Evolutionary conservation across 2,329 filamentous ascomycete genomes (phyloP).

Genomic region (Trichoderma gracile): DNA sequence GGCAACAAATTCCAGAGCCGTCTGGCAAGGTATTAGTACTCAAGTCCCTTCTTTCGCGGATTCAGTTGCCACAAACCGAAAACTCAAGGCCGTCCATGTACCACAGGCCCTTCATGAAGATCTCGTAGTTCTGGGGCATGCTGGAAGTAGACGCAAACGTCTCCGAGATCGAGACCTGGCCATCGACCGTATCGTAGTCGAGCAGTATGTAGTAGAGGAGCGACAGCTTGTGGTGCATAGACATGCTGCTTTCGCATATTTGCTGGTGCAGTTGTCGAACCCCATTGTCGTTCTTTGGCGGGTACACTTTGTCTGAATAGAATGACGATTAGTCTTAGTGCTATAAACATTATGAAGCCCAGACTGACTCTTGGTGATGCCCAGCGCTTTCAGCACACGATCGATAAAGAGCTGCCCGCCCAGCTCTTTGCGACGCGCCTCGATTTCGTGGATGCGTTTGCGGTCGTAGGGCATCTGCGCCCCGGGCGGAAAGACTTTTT

Average conservation of each 20-base stretch:
- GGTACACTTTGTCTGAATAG: slow-evolving; percentile 63
- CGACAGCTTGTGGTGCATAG: slow-evolving; percentile 76
- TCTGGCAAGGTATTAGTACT: slow-evolving; percentile 39
- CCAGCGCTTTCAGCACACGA: slow-evolving; percentile 67
- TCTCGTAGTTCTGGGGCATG: slow-evolving; percentile 73
- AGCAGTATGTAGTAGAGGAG: slow-evolving; percentile 82
- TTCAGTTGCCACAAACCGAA: slow-evolving; percentile 44
- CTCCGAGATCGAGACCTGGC: slow-evolving; percentile 53
- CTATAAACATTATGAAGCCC: too few relatives aligned
- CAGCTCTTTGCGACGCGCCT: slow-evolving; percentile 65
- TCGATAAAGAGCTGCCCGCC: slow-evolving; percentile 78
- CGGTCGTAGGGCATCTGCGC: slow-evolving; percentile 63
- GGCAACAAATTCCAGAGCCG: slow-evolving; percentile 72
- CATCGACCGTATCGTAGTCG: slow-evolving; percentile 63
- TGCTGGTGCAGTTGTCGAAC: slow-evolving; percentile 70
- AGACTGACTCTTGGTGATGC: slow-evolving; percentile 64
- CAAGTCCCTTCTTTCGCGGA: not conserved
- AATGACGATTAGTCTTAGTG: not conserved
- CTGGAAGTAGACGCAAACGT: slow-evolving; percentile 62
- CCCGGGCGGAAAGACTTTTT: slow-evolving; percentile 65
- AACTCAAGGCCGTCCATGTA: slow-evolving; percentile 73
- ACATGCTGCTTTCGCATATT: slow-evolving; percentile 64
- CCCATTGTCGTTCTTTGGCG: slow-evolving; percentile 67
- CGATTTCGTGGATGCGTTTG: slow-evolving; percentile 61
- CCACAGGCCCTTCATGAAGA: slow-evolving; percentile 82